Evolutionary conservation across 176 grass and related monocot genomes (phyloP).

Genomic region (Triticum timopheevii): DNA sequence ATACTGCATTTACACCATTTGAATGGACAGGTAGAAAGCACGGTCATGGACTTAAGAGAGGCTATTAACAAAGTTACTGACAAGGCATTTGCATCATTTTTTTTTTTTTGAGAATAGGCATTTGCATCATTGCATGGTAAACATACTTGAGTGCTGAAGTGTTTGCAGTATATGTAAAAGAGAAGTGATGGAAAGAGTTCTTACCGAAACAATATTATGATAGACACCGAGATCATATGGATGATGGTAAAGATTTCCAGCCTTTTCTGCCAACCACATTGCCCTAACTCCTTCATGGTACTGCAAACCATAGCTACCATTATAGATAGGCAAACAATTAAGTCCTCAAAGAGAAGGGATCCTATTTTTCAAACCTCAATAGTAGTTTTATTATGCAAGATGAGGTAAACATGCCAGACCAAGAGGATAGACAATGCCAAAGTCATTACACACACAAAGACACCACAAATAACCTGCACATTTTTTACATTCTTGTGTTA

Average conservation of each 20-base stretch:
- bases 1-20: not conserved
- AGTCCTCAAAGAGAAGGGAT: not conserved
- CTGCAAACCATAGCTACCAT: conserved; percentile 43
- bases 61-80: not conserved
- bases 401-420: conserved; percentile 91
- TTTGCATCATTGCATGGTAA: not conserved
- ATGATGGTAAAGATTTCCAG: conserved; percentile 82
- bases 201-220: conserved; percentile 89
- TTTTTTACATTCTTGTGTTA: conserved; percentile 27
- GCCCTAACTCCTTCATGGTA: conserved; percentile 96
- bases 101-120: too few species aligned
- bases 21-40: conserved; percentile 10
- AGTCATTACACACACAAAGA: conserved; percentile 70
- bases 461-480: conserved; percentile 73
- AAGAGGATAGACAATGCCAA: conserved; percentile 65
- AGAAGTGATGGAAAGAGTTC: conserved; percentile 19
- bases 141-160: not conserved
- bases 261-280: conserved; percentile 90
- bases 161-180: not conserved
- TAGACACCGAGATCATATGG: conserved; percentile 84
- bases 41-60: not conserved
- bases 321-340: conserved; percentile 3
- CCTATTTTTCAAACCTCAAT: conserved; percentile 74
- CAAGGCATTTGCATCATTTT: not conserved
- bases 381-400: conserved; percentile 98